A percentile compares a stretch with the other conserved stretches of the same genome.
These are phyloP conservation scores for Batrachochytrium dendrobatidis DNA, from an alignment of 371 early-diverging fungal genomes.

Conservation along the genomic window DNA sequence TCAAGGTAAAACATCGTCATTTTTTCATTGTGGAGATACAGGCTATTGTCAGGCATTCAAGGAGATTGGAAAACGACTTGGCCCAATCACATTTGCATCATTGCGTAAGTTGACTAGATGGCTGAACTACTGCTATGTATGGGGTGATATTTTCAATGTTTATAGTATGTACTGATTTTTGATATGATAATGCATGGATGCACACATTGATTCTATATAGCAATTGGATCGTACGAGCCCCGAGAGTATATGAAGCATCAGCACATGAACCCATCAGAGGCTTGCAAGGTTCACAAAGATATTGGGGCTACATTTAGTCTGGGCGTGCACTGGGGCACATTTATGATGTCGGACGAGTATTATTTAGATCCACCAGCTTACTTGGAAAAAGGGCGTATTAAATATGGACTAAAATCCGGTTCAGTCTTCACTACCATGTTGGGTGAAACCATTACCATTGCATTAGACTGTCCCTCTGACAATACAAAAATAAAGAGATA, in stretches of 20 bases:
- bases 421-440: constrained; percentile 15
- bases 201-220: too few species aligned
- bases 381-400: constrained; percentile 15
- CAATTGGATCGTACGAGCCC: constrained; percentile 52
- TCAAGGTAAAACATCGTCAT: constrained; percentile 30
- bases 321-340: constrained; percentile 59
- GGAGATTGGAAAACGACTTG: constrained; percentile 45
- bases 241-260: constrained; percentile 40
- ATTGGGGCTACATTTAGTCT: constrained; percentile 37
- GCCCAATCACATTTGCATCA: constrained; percentile 48
- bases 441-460: constrained; percentile 20
- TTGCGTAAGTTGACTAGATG: constrained; percentile 26
- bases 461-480: background rate
- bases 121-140: background rate
- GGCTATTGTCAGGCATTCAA: constrained; percentile 56
- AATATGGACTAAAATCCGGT: constrained; percentile 7
- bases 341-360: constrained; percentile 60
- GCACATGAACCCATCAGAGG: constrained; percentile 52
- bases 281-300: constrained; percentile 45
- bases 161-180: background rate
- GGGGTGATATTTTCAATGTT: background rate
- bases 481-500: too few species aligned
- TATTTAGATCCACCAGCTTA: constrained; percentile 53
- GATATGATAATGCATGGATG: background rate
- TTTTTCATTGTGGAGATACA: constrained; percentile 58